A percentile compares a stretch with the other conserved stretches of the same genome.
phyloP scores from a whole-genome alignment of 768 basidiomycete species.

The Antrodiella citrinella region DNA sequence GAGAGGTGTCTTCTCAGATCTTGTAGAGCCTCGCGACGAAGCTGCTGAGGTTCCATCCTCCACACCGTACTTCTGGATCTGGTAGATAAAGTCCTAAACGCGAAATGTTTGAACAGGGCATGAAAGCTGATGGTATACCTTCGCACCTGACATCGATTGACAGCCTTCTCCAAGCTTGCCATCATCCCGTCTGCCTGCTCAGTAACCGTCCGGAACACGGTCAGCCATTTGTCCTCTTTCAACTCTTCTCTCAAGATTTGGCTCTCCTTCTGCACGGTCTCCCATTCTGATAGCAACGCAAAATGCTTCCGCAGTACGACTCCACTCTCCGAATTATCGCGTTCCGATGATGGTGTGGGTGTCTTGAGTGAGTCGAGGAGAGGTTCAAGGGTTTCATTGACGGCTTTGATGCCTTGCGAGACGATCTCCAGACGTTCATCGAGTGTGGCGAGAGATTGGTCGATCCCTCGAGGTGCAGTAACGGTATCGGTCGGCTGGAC shows the following conservation, averaged over 20 bases:
- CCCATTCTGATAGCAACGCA: slow-evolving; percentile 71
- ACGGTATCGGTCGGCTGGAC: slow-evolving; percentile 55
- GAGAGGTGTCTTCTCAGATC: slow-evolving; percentile 42
- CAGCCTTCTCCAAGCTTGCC: slow-evolving; percentile 89
- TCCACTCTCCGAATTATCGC: slow-evolving; percentile 29
- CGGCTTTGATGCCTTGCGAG: slow-evolving; percentile 59
- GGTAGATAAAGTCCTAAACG: slow-evolving; percentile 80
- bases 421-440: slow-evolving; percentile 74
- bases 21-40: slow-evolving; percentile 39
- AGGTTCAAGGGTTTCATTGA: slow-evolving; percentile 61
- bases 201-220: slow-evolving; percentile 87
- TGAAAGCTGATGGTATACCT: background rate
- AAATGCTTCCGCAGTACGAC: slow-evolving; percentile 67
- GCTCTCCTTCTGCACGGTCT: slow-evolving; percentile 69
- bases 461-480: slow-evolving; percentile 62
- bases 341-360: slow-evolving; percentile 26
- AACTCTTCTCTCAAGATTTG: slow-evolving; percentile 83
- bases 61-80: slow-evolving; percentile 53
- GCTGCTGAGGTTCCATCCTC: slow-evolving; percentile 34
- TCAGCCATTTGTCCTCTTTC: slow-evolving; percentile 96
- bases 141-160: slow-evolving; percentile 80
- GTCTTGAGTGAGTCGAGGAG: slow-evolving; percentile 41
- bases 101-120: too few relatives aligned
- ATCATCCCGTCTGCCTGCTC: slow-evolving; percentile 98
- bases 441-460: slow-evolving; percentile 71